Conservation (phyloP, 1,284 basidiomycete genomes). For the Sporisorium reilianum region DNA sequence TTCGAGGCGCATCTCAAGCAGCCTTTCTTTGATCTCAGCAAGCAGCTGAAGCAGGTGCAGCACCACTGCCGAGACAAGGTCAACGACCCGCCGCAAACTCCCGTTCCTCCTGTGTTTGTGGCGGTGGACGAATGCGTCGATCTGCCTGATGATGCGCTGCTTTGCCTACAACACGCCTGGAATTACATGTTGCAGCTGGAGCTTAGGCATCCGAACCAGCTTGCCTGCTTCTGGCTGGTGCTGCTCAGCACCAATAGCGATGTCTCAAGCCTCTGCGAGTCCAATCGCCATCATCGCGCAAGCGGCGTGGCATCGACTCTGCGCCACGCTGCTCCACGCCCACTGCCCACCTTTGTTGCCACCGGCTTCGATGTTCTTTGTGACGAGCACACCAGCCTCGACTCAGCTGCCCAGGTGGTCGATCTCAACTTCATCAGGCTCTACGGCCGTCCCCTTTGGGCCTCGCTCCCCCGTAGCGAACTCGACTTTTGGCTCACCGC, state of each 20-base stretch:
- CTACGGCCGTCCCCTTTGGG: slow-evolving; percentile 31
- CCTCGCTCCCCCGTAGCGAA: background rate
- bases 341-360: slow-evolving; percentile 13
- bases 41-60: no score
- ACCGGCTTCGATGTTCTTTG: slow-evolving; percentile 13
- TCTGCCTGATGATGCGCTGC: slow-evolving; percentile 4
- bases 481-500: slow-evolving; percentile 14
- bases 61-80: no score
- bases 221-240: slow-evolving; percentile 23
- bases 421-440: background rate
- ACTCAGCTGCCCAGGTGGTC: background rate
- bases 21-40: no score
- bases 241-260: slow-evolving; percentile 23
- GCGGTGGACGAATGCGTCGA: slow-evolving; percentile 30
- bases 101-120: slow-evolving; percentile 11
- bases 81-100: no score
- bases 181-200: slow-evolving; percentile 6
- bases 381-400: background rate
- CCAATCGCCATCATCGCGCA: no score
- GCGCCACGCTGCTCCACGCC: no score
- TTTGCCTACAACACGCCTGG: slow-evolving; percentile 24
- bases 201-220: background rate
- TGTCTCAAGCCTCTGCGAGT: no score
- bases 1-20: no score
- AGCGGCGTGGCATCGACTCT: no score